phyloP scores from a whole-genome alignment of 2,329 filamentous ascomycete species.

The Cladosporium oxysporum region DNA sequence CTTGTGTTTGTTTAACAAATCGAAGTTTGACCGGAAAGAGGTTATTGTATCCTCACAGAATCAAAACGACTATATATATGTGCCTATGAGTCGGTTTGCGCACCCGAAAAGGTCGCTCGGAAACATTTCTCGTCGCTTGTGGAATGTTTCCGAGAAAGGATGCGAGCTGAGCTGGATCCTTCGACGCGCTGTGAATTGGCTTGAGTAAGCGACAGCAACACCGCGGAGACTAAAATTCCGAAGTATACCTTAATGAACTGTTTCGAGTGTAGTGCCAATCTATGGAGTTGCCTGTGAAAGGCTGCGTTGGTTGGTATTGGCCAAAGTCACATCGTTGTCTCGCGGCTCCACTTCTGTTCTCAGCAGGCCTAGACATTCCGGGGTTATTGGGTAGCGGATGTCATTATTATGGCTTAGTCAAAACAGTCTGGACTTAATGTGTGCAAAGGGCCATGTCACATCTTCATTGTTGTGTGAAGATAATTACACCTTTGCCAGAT shows the following conservation, averaged over 20 bases:
- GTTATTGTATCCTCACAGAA: too few relatives aligned
- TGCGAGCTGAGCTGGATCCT: conserved; percentile 7
- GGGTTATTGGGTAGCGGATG: not conserved
- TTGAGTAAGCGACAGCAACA: not conserved
- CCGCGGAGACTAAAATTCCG: not conserved
- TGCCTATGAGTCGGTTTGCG: not conserved
- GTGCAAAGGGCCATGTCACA: not conserved
- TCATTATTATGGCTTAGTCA: not conserved
- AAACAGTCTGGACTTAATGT: not conserved
- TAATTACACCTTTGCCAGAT: not conserved
- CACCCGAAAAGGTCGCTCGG: not conserved
- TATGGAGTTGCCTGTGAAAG: not conserved
- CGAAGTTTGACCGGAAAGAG: too few relatives aligned
- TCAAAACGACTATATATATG: not conserved
- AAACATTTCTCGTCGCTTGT: not conserved
- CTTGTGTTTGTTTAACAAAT: not conserved
- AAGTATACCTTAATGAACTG: not conserved
- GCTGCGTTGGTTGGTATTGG: not conserved
- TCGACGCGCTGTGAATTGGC: not conserved
- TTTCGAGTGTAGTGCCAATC: not conserved
- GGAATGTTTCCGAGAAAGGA: conserved; percentile 9
- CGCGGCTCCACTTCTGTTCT: not conserved
- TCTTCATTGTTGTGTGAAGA: not conserved
- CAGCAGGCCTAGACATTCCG: not conserved
- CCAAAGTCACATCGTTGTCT: not conserved